Evolutionary conservation across 2,329 filamentous ascomycete genomes (phyloP), one percentile per base, ranked within the genome.

Genomic region (Penicillium sp.): DNA sequence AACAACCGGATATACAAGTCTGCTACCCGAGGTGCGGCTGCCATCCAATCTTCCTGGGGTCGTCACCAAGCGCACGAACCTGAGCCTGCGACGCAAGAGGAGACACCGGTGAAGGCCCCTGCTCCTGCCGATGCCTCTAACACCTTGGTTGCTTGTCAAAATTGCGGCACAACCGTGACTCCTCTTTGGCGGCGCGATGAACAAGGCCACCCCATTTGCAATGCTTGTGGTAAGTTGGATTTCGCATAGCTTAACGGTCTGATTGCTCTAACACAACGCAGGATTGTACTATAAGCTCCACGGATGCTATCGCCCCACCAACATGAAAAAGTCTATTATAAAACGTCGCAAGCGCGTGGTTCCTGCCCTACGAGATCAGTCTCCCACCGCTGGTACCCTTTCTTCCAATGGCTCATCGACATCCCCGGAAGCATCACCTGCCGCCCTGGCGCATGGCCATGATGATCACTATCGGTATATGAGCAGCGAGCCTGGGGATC

Each of bases 291-390:
- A 94, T 73, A 97, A 97, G 69, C 81, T 98, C 3, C 93, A 98
- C 66, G 90, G 90, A 48, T 83, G 89, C 28, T 91, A 96, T 69
- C 81, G 93, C 37, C 93, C 93, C 0, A 88, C 93, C 5, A 88
- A 88, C n/a, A 97, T 98, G 93, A 98, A 97, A 71, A 97, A 96
- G 69, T 86, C 88, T 3, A 87, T 95, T 24, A 98, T 98, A 68
- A 97, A 98, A 71, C 82, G 93, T 54, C 80, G 93, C 53, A 97
- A 97, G 76, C 84, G 93, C 51, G 89, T 97, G 6, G 90, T 97
- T 38, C 90, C 91, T 17, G 88, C 87, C 17, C 74, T 81, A 24
- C 69, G 73, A 48, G 75, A 75, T 49, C 69, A 71, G 46, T 74
- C 74, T 41, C 69, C 69, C 12, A 69, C 63, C 28, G 67, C 60